Evolutionary conservation across 306 rosid species (phyloP).

Genomic region (Mimosa bimucronata): DNA sequence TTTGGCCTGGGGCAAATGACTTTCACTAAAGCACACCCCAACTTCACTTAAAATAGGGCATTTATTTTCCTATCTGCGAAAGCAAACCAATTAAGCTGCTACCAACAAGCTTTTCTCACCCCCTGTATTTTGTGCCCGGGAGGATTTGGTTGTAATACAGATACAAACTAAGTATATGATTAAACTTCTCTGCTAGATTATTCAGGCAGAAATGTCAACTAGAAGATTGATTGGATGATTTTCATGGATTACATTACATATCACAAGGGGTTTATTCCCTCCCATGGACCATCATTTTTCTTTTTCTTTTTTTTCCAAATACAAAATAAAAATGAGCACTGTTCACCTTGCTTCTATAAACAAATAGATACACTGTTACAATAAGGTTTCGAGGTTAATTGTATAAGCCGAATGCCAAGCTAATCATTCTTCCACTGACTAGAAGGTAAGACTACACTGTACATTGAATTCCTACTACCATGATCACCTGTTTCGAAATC

Average conservation of each 20-base stretch:
- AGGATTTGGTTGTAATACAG: conserved; percentile 14
- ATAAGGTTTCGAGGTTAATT: not conserved
- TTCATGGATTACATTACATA: not conserved
- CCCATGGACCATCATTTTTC: conserved; percentile 5
- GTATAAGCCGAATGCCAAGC: not conserved
- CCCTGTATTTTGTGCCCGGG: not conserved
- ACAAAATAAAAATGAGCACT: conserved; percentile 5
- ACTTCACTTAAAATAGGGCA: conserved; percentile 5
- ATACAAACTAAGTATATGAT: not conserved
- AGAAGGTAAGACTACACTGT: conserved; percentile 1
- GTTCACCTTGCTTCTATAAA: not conserved
- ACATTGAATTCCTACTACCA: not conserved
- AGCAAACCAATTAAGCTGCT: not conserved
- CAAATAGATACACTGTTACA: not conserved
- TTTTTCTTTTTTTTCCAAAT: not conserved
- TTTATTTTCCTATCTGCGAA: not conserved
- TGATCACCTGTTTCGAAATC: not conserved
- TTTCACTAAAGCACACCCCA: not conserved
- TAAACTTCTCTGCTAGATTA: conserved; percentile 13
- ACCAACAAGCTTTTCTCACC: not conserved
- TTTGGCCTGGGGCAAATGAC: not conserved
- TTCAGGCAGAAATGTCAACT: not conserved
- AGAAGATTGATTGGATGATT: not conserved
- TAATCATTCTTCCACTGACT: not conserved
- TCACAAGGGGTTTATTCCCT: not conserved